Conservation (phyloP, 257 asterid genomes). For the Solanum microdontum region DNA sequence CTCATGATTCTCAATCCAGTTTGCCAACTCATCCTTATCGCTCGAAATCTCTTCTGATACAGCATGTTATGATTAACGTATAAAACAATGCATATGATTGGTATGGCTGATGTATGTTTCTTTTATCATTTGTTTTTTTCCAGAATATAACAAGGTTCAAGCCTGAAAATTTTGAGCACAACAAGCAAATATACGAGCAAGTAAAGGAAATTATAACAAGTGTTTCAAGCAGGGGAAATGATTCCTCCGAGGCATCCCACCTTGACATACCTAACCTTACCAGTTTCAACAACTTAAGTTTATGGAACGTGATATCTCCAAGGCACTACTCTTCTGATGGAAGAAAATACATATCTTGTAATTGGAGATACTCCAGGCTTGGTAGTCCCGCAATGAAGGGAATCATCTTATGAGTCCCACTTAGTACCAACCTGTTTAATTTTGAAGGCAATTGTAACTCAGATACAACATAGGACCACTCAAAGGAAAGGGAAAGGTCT, state of each 20-base stretch:
- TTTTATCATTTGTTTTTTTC: not conserved
- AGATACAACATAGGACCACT: rapidly evolving
- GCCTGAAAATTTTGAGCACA: conserved; percentile 16
- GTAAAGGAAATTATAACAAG: not conserved
- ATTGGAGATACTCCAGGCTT: not conserved
- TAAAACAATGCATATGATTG: not conserved
- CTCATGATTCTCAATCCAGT: not conserved
- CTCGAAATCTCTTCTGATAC: not conserved
- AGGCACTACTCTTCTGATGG: not conserved
- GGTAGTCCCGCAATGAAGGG: not conserved
- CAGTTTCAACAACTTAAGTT: not conserved
- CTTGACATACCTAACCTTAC: not conserved
- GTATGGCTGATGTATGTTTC: not conserved
- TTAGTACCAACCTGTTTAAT: not conserved
- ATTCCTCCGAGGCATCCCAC: not conserved
- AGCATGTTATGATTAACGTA: not conserved
- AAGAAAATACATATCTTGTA: not conserved
- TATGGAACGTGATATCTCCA: not conserved
- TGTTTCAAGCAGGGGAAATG: not conserved
- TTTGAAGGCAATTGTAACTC: not conserved
- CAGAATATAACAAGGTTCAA: conserved; percentile 13
- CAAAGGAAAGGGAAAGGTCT: no score
- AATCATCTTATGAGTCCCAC: no score
- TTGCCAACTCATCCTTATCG: not conserved
- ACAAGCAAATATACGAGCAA: conserved; percentile 9